Conservation (phyloP, 306 rosid genomes). For the Prunus mume region DNA sequence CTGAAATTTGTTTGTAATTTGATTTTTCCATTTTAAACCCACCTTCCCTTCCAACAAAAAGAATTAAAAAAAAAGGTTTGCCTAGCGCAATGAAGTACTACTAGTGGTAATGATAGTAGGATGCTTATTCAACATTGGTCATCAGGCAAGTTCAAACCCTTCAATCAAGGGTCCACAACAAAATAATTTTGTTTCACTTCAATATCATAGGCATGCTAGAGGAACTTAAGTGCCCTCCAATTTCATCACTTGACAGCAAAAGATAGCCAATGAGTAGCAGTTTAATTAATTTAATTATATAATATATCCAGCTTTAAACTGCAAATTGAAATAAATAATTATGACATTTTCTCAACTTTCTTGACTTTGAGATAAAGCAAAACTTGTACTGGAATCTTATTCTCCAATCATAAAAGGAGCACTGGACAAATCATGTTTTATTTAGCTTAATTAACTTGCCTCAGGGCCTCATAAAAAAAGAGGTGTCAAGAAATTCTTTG, state of each 20-base stretch:
- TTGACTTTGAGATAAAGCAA: constrained; percentile 33
- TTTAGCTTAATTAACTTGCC: neutral
- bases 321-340: neutral
- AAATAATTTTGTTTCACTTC: constrained; percentile 6
- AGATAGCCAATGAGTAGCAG: neutral
- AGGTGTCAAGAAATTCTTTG: no score
- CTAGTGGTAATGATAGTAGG: neutral
- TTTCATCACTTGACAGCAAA: neutral
- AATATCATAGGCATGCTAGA: constrained; percentile 18
- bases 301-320: neutral
- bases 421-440: neutral
- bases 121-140: neutral
- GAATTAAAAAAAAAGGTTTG: no score
- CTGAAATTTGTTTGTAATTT: no score
- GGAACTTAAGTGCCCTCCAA: neutral
- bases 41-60: no score
- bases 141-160: constrained; percentile 1
- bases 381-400: neutral
- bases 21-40: no score
- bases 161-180: constrained; percentile 10
- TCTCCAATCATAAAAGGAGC: constrained; percentile 2
- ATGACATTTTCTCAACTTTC: neutral
- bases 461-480: no score
- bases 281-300: neutral
- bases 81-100: no score